These are phyloP conservation scores for Sarocladium brachiariae DNA, from an alignment of 2,329 filamentous ascomycete genomes.

Conservation along the genomic window DNA sequence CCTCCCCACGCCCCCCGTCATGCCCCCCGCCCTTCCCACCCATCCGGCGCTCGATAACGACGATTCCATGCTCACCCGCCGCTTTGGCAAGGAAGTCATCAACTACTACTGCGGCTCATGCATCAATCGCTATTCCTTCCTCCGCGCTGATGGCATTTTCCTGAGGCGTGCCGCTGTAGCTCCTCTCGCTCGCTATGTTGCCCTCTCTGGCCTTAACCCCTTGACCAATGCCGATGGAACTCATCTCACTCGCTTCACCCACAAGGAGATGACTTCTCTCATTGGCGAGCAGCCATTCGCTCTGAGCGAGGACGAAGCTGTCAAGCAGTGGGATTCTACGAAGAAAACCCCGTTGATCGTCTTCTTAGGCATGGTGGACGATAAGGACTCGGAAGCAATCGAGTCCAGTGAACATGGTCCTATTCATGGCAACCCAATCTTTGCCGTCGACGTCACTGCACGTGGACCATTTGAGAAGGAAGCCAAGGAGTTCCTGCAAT, in stretches of 20 bases:
- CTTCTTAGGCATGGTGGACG: conserved; percentile 71
- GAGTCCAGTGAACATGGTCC: conserved; percentile 46
- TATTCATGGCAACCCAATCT: conserved; percentile 76
- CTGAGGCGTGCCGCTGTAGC: conserved; percentile 60
- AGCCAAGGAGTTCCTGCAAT: conserved; percentile 41
- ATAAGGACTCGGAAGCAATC: conserved; percentile 31
- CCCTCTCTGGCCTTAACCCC: conserved; percentile 72
- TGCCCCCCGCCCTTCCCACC: conserved; percentile 31
- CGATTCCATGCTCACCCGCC: conserved; percentile 64
- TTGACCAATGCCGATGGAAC: conserved; percentile 47
- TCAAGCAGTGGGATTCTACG: conserved; percentile 68
- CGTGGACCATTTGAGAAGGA: conserved; percentile 55
- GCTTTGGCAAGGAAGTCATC: conserved; percentile 71
- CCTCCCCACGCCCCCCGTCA: conserved; percentile 13
- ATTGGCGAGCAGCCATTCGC: conserved; percentile 67
- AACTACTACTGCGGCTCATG: conserved; percentile 81
- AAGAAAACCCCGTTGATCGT: conserved; percentile 63
- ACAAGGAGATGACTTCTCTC: conserved; percentile 61
- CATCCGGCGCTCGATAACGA: conserved; percentile 38
- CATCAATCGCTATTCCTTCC: conserved; percentile 72
- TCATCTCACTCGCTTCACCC: conserved; percentile 61
- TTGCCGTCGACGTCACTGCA: conserved; percentile 83
- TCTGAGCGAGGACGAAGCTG: conserved; percentile 62
- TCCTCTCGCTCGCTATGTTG: conserved; percentile 63
- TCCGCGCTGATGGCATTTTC: conserved; percentile 65